phyloP scores from a whole-genome alignment of 2,329 filamentous ascomycete genomes.

The Purpureocillium lavendulum region DNA sequence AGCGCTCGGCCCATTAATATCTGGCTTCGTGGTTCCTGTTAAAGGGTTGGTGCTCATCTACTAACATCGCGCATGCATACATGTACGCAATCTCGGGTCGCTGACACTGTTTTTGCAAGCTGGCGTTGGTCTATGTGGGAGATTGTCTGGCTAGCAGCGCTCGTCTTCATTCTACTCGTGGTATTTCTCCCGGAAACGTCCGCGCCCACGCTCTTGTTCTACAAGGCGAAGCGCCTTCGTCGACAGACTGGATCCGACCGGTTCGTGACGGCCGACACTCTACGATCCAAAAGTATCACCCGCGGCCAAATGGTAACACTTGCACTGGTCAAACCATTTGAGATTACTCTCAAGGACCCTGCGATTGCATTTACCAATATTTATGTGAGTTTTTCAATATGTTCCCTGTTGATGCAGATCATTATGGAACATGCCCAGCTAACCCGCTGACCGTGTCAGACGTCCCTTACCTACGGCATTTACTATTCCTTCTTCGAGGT shows the following conservation, averaged over 20 bases:
- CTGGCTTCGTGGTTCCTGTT: too few species aligned
- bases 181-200: conserved; percentile 57
- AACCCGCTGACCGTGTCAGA: too few species aligned
- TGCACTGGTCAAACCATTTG: conserved; percentile 51
- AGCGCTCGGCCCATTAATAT: too few species aligned
- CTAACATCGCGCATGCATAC: too few species aligned
- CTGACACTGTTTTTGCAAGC: conserved; percentile 49
- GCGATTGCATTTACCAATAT: conserved; percentile 52
- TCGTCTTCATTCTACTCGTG: conserved; percentile 51
- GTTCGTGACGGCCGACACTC: conserved; percentile 48
- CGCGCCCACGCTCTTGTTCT: conserved; percentile 49
- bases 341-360: conserved; percentile 53
- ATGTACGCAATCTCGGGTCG: conserved; percentile 52
- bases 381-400: too few species aligned
- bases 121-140: conserved; percentile 61
- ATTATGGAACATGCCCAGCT: too few species aligned
- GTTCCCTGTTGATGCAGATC: too few species aligned
- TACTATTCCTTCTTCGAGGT: conserved; percentile 57
- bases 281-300: conserved; percentile 46
- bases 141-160: conserved; percentile 53
- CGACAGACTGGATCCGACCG: conserved; percentile 48
- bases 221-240: conserved; percentile 50
- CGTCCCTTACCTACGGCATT: conserved; percentile 51
- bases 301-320: conserved; percentile 38
- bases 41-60: too few species aligned